A percentile compares a stretch with the other conserved stretches of the same genome.
Evolutionary conservation across 2,329 filamentous ascomycete genomes (phyloP).

Genomic region (Cyphellophora europaea): DNA sequence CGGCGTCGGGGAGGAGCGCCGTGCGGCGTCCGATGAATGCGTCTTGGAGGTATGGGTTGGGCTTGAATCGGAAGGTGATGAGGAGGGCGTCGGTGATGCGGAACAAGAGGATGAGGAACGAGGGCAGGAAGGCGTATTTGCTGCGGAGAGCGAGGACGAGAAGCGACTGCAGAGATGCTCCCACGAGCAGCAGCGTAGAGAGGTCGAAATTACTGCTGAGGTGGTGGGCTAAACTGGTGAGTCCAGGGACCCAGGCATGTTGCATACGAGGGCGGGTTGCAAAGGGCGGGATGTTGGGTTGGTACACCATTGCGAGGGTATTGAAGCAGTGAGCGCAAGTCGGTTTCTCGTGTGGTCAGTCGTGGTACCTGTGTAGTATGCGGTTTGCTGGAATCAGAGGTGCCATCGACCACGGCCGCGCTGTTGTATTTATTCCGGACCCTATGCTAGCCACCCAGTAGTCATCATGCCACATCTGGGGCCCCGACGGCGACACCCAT

Average conservation of each 20-base stretch:
- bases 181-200: conserved; percentile 32
- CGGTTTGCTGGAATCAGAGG: no score
- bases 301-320: neutral
- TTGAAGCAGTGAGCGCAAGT: no score
- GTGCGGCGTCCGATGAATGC: conserved; percentile 26
- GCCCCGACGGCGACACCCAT: no score
- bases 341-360: no score
- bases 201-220: conserved; percentile 29
- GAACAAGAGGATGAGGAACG: conserved; percentile 21
- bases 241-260: neutral
- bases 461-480: no score
- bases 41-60: conserved; percentile 29
- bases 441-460: no score
- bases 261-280: neutral
- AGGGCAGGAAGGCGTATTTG: conserved; percentile 26
- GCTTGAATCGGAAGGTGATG: conserved; percentile 24
- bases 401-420: no score
- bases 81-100: conserved; percentile 25
- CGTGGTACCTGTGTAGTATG: no score
- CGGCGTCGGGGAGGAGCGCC: conserved; percentile 28
- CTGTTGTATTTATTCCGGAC: no score
- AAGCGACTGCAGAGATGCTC: conserved; percentile 28
- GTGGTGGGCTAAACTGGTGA: neutral
- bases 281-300: neutral
- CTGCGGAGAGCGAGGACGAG: conserved; percentile 25